These are phyloP conservation scores for Aspergillus sojae DNA, from an alignment of 2,329 filamentous ascomycete genomes.

Conservation along the genomic window DNA sequence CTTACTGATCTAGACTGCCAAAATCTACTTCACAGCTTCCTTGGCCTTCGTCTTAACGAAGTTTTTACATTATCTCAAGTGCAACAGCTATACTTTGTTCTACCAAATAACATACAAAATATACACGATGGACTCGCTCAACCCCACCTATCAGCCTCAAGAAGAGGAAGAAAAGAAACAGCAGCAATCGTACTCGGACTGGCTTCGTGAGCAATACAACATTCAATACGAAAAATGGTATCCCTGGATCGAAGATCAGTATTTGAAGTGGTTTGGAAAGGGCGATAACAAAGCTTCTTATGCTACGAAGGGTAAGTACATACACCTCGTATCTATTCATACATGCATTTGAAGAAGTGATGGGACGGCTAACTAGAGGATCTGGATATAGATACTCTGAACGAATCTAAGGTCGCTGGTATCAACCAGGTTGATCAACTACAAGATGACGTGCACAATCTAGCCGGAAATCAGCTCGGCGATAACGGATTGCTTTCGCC, in stretches of 20 bases:
- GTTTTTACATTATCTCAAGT: too few species aligned
- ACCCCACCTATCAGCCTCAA: neutral
- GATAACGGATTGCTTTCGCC: constrained; percentile 55
- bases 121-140: neutral
- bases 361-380: neutral
- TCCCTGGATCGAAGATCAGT: constrained; percentile 60
- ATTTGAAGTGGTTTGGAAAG: constrained; percentile 58
- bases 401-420: constrained; percentile 56
- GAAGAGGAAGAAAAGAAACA: constrained; percentile 8
- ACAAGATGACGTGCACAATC: constrained; percentile 54
- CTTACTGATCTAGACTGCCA: neutral
- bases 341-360: neutral
- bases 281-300: constrained; percentile 59
- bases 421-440: constrained; percentile 54
- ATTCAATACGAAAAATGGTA: constrained; percentile 59
- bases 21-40: neutral
- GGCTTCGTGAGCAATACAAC: constrained; percentile 52
- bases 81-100: too few species aligned
- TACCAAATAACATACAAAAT: too few species aligned
- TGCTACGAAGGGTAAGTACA: constrained; percentile 51
- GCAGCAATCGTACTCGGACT: constrained; percentile 36
- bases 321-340: neutral
- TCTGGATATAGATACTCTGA: constrained; percentile 47
- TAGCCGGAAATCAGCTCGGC: constrained; percentile 54
- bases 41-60: too few species aligned